Base-by-base conservation (phyloP, 306 rosid genomes). In the Aeschynomene evenia region DNA sequence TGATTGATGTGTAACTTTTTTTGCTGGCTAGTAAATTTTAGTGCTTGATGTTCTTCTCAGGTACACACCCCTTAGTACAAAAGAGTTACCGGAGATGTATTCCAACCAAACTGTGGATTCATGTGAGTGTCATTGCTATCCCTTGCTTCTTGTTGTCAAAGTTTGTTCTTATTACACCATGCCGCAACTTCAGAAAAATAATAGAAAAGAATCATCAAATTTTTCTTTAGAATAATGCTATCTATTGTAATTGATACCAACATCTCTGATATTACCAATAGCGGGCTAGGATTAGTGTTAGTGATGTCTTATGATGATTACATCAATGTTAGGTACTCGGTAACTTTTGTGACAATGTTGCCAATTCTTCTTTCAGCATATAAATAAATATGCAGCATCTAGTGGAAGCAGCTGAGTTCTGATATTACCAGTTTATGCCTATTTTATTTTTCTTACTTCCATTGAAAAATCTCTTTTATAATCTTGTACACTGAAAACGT, bases 51-150 rank as follows among this genome's bases (percentile, higher is more conserved):
- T 66, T 59, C 74, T 66, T 84, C 79, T 75, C 82, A 94, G 97
- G 83, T 94, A 91, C 72, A 87, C 95, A 2, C 97, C 95, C 51
- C 88, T 91, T 34, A 71, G 78, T 74, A 85, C 96, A 14, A 85
- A 78, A 83, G 99, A 91, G 79, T 73, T 94, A 70, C 78, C 89
- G 80, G 97, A 94, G 86, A 69, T 85, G 28, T 81, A 75, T 81
- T 60, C 92, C 72, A 87, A 87, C 63, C 86, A 87, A 82, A 84
- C 84, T 29, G 71, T 94, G 77, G 95, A 90, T 80, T 85, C 96
- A 60, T 91, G 99, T 91, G 71, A 85, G 97, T 82, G 57, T 24
- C 43, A 43, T 75, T 72, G 61, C n/a, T 9, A 13, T 16, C 43
- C 49, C 68, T 29, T 53, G 45, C 12, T 43, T 40, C 57, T 37